Evolutionary conservation across 73 alveolate species (phyloP), one percentile per base, ranked within the genome.

Genomic region (Symbiodinium natans): DNA sequence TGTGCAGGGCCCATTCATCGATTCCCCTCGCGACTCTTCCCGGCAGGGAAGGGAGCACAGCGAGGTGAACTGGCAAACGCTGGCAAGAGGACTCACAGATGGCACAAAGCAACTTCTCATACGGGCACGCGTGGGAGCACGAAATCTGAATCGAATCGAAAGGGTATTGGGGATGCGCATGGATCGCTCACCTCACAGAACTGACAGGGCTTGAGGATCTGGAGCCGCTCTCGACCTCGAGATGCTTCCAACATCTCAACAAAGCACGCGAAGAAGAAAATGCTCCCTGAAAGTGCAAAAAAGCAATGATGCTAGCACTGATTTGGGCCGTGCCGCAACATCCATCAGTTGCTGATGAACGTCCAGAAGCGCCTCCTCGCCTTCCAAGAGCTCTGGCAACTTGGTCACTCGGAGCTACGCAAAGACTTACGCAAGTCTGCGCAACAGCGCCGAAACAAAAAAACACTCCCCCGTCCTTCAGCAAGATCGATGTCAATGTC

Each of bases 401-500:
- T 41, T 31, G 90, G 71, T 75, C 23, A 19, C 40, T 39, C 56
- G 2, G 6, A 11, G 27, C 25, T 3, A 0, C 73, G 29, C 42
- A 0, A 41, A 39, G 41, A 41, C 1, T 36, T 40, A 9, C 38
- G 42, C 23, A 1, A 25, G 6, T 17, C 29, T 19, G 21, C 59
- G 29, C 11, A 11, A 15, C 34, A 11, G 41, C 5, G 31, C 21
- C 41, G 34, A 36, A 23, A 41, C 27, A 41, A 2, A 8, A 7
- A 9, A 41, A 25, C 19, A 27, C 75, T 8, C 38, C 41, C 63
- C 84, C 27, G 56, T 25, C 95, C 95, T 88, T 88, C 95, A 36
- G 71, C 74, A 31, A 88, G 43, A 63, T 88, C 95, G 33, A 88
- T 83, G 38, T 88, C 95, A 27, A 88, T 25, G 39, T 88, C 95